phyloP scores from a whole-genome alignment of 768 basidiomycete genomes.

The Brasilioporus rufonigricans region DNA sequence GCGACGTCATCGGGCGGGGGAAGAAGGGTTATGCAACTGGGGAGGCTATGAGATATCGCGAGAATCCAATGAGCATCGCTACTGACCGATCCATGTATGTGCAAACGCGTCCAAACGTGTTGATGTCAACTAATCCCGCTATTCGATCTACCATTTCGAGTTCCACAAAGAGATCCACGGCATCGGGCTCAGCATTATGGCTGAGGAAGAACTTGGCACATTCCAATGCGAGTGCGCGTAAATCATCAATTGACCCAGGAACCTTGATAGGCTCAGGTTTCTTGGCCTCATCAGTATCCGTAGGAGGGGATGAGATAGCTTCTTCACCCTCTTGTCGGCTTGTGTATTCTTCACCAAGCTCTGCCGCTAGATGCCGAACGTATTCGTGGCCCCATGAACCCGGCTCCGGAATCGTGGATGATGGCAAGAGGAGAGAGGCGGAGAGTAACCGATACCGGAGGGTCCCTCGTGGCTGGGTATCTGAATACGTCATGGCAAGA shows the following conservation, averaged over 20 bases:
- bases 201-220: constrained; percentile 86
- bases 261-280: constrained; percentile 34
- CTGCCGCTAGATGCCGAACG: constrained; percentile 93
- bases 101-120: constrained; percentile 87
- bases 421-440: constrained; percentile 59
- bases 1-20: constrained; percentile 89
- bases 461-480: constrained; percentile 94
- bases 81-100: constrained; percentile 92
- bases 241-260: constrained; percentile 64
- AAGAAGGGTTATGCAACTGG: constrained; percentile 82
- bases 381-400: constrained; percentile 99
- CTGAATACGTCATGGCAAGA: constrained; percentile 99
- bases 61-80: neutral
- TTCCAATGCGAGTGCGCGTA: constrained; percentile 73
- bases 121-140: constrained; percentile 74
- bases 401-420: constrained; percentile 76
- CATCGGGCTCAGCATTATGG: constrained; percentile 98
- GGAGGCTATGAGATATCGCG: constrained; percentile 2
- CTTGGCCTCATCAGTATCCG: constrained; percentile 29
- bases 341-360: constrained; percentile 91
- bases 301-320: constrained; percentile 19
- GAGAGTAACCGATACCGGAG: constrained; percentile 89
- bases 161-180: constrained; percentile 93
- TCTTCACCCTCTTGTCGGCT: constrained; percentile 59
- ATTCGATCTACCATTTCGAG: constrained; percentile 86